Evolutionary conservation across 2,329 filamentous ascomycete genomes (phyloP).

Genomic region (Stagonosporopsis rhizophila): DNA sequence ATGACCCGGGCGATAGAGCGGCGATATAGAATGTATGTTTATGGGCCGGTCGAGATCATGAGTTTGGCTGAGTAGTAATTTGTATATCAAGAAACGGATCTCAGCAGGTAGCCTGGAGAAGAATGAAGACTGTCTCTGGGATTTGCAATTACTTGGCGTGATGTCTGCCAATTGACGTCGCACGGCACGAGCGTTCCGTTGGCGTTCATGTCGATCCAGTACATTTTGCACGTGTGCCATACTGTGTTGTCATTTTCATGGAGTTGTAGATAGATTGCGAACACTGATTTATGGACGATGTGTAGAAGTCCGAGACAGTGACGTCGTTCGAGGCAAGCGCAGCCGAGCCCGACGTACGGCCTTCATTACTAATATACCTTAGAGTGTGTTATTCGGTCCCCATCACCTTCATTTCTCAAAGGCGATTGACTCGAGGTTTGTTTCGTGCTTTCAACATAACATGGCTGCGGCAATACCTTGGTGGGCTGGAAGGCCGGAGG

Average conservation of each 20-base stretch:
- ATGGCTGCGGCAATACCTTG: background rate
- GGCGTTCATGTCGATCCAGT: conserved; percentile 20
- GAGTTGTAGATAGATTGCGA: background rate
- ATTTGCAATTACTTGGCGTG: conserved; percentile 24
- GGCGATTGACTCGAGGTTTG: background rate
- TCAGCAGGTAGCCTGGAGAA: conserved; percentile 36
- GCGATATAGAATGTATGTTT: conserved; percentile 16
- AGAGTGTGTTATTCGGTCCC: background rate
- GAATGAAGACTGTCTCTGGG: conserved; percentile 31
- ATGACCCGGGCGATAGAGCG: conserved; percentile 35
- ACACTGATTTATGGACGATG: background rate
- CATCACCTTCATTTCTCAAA: background rate
- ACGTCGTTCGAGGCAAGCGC: conserved; percentile 3
- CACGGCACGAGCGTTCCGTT: conserved; percentile 22
- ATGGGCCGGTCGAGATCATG: conserved; percentile 15
- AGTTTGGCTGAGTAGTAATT: conserved; percentile 24
- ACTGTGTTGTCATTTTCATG: background rate
- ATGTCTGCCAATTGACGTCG: conserved; percentile 28
- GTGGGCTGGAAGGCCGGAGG: background rate
- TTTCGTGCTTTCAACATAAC: background rate
- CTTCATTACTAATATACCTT: background rate
- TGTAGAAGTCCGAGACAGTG: background rate
- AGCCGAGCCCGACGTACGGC: conserved; percentile 8
- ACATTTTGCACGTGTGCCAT: conserved; percentile 11
- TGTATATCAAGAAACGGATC: conserved; percentile 28